A percentile compares a stretch with the other conserved stretches of the same genome.
These are phyloP conservation scores for Dillenia turbinata DNA, from an alignment of 164 flowering plant genomes.

Conservation along the genomic window DNA sequence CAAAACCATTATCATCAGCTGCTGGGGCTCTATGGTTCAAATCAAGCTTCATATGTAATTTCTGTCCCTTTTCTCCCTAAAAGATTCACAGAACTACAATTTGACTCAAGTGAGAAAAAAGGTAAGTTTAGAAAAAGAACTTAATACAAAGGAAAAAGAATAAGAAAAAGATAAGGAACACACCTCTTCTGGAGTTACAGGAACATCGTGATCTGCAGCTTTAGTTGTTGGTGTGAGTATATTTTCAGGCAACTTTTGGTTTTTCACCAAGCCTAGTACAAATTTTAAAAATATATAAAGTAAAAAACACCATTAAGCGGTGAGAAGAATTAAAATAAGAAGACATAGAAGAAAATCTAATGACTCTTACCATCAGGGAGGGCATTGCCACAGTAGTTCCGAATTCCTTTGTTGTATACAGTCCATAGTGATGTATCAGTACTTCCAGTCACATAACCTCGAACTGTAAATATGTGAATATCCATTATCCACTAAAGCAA, in stretches of 20 bases:
- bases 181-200: conserved; percentile 88
- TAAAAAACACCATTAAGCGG: conserved; percentile 3
- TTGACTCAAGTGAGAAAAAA: too few relatives aligned
- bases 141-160: neutral
- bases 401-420: conserved; percentile 80
- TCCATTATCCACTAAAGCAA: neutral
- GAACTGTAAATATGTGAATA: conserved; percentile 39
- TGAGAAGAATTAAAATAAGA: conserved; percentile 1
- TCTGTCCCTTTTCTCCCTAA: too few relatives aligned
- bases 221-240: conserved; percentile 97
- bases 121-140: too few relatives aligned
- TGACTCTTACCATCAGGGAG: conserved; percentile 68
- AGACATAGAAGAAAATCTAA: neutral
- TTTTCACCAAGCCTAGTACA: conserved; percentile 69
- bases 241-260: conserved; percentile 67
- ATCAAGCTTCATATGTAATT: too few relatives aligned
- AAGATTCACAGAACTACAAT: too few relatives aligned
- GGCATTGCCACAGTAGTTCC: conserved; percentile 91
- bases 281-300: neutral
- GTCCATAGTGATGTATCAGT: conserved; percentile 98
- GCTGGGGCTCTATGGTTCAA: too few relatives aligned
- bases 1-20: too few relatives aligned
- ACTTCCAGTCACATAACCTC: conserved; percentile 95
- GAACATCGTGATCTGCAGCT: conserved; percentile 92
- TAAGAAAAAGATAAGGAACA: neutral